Evolutionary conservation across 768 basidiomycete species (phyloP), one percentile per base, ranked within the genome.

Genomic region (Clavaria fumosa): DNA sequence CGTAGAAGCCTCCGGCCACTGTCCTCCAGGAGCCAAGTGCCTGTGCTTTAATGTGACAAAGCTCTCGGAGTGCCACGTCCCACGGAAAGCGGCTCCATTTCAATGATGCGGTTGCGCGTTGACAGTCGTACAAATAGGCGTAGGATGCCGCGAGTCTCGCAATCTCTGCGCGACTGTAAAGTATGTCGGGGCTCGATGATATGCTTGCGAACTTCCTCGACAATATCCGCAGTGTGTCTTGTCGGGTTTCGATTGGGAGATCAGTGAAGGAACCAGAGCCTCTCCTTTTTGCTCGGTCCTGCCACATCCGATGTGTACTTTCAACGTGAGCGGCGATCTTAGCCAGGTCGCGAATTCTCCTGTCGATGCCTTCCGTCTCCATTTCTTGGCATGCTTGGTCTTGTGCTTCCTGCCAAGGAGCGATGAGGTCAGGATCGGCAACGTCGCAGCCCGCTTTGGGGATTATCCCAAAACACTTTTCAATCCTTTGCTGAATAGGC

Each of bases 1-100:
- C 41, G 41, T 73, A 70, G 41, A 72, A 70, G 1, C 50, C 46
- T 1, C 41, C 46, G 0, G 54, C 53, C 3, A 69, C 49, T 0
- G 63, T 60, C 49, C 68, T 70, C 28, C 50, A 52, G 0, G 49
- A 41, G 4, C 65, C 65, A 9, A 52, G 41, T 0, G 67, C 63
- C 15, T 48, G 43, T 2, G 67, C 60, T 48, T 74, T 73, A 48
- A 72, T 72, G 24, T 46, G 45, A 27, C 69, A 66, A 6, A 75
- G 52, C 21, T 66, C 60, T 12, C 69, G 52, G 43, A 68, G 56
- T 1, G 69, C 68, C 34, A 72, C 53, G 41, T 69, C 56, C 58
- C 62, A 75, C 0, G 72, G 67, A 46, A 72, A 72, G 11, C 63
- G 55, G 4, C 57, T 50, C 52, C 60, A 61, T 4, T 19, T 21